These are phyloP conservation scores for Gonium pectorale DNA, from an alignment of 139 green algal genomes.

Conservation along the genomic window DNA sequence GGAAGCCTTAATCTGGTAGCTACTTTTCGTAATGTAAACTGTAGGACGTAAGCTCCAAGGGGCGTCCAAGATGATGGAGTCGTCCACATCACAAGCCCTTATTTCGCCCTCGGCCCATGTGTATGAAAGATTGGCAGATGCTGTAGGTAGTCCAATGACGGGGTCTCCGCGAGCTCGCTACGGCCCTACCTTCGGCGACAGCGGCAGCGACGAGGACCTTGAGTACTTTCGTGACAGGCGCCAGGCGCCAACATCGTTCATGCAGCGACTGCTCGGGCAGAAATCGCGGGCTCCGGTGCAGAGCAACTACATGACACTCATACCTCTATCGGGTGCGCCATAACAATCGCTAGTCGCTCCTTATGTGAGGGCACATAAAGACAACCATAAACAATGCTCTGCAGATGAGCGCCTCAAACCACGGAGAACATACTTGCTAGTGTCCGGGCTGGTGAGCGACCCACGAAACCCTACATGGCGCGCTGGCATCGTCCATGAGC, in stretches of 20 bases:
- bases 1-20: too few species aligned
- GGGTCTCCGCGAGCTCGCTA: neutral
- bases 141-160: constrained; percentile 1
- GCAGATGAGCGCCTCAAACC: constrained; percentile 61
- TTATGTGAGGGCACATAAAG: neutral
- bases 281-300: neutral
- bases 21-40: too few species aligned
- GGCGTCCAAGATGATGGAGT: too few species aligned
- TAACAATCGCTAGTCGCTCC: neutral
- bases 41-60: too few species aligned
- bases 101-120: constrained; percentile 17
- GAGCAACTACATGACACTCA: constrained; percentile 76
- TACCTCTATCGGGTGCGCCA: constrained; percentile 68
- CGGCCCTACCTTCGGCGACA: neutral
- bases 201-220: neutral
- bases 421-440: constrained; percentile 52
- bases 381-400: constrained; percentile 23
- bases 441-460: constrained; percentile 36
- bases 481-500: too few species aligned
- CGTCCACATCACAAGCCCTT: constrained; percentile 19
- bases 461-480: too few species aligned
- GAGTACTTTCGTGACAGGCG: constrained; percentile 7
- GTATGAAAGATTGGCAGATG: constrained; percentile 24
- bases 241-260: neutral
- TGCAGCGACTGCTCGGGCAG: neutral